Conservation (phyloP, 2,329 filamentous ascomycete genomes). For the Phaeomoniella chlamydospora region DNA sequence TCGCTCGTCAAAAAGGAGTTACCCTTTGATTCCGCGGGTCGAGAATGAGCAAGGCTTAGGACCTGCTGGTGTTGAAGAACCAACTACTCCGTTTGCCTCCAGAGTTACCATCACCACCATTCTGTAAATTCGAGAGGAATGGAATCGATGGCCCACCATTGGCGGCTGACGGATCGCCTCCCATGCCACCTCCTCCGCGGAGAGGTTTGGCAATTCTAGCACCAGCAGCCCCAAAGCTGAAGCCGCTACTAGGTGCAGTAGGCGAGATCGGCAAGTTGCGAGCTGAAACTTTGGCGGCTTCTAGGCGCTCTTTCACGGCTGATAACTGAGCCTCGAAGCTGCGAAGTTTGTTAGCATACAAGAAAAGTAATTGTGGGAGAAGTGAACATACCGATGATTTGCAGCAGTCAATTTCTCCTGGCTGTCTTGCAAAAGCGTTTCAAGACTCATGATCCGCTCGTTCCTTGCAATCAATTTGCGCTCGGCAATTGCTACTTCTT, state of each 20-base stretch:
- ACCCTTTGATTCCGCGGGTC: background rate
- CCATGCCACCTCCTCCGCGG: slow-evolving; percentile 35
- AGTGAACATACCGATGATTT: slow-evolving; percentile 72
- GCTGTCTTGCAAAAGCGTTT: slow-evolving; percentile 84
- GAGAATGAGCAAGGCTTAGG: background rate
- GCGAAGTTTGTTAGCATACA: slow-evolving; percentile 8
- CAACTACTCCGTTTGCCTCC: slow-evolving; percentile 48
- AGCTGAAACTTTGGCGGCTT: slow-evolving; percentile 88
- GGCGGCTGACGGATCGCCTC: slow-evolving; percentile 15
- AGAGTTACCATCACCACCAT: slow-evolving; percentile 47
- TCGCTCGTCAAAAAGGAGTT: background rate
- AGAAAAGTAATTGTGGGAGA: slow-evolving; percentile 5
- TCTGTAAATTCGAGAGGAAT: slow-evolving; percentile 38
- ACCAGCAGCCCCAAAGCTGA: slow-evolving; percentile 49
- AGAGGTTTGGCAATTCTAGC: slow-evolving; percentile 51
- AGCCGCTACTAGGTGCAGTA: slow-evolving; percentile 43
- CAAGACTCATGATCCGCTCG: slow-evolving; percentile 88
- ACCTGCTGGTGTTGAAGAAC: slow-evolving; percentile 25
- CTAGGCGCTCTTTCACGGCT: slow-evolving; percentile 92
- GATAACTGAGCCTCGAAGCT: slow-evolving; percentile 97
- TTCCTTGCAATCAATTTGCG: slow-evolving; percentile 92
- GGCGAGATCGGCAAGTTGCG: slow-evolving; percentile 57
- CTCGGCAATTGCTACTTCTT: slow-evolving; percentile 97
- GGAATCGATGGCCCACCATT: slow-evolving; percentile 20
- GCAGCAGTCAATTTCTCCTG: slow-evolving; percentile 96